A percentile compares a stretch with the other conserved stretches of the same genome.
These are phyloP conservation scores for Geranium incanum DNA, from an alignment of 441 rosid species.

Conservation along the genomic window DNA sequence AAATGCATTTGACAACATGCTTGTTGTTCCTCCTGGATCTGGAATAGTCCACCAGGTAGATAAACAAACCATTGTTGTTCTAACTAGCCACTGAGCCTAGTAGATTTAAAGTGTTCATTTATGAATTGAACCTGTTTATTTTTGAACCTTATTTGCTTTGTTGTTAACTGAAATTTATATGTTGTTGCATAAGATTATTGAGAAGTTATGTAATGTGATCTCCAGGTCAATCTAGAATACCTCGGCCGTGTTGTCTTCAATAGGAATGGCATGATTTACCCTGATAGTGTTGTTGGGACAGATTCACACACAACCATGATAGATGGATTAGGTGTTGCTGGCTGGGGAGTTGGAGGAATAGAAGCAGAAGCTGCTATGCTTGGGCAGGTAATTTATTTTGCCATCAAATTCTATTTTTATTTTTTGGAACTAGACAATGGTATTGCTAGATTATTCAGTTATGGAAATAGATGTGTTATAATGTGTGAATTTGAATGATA, in stretches of 20 bases:
- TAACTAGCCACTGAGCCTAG: not conserved
- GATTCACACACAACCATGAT: conserved; percentile 78
- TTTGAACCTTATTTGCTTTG: not conserved
- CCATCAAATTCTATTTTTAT: not conserved
- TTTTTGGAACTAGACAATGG: not conserved
- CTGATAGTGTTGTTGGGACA: conserved; percentile 71
- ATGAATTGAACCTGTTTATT: not conserved
- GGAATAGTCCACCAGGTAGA: conserved; percentile 69
- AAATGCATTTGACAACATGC: conserved; percentile 60
- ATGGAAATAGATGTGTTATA: not conserved
- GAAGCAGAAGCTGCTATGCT: conserved; percentile 80
- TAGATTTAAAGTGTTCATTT: not conserved
- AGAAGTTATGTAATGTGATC: conserved; percentile 15
- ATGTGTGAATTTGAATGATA: not conserved
- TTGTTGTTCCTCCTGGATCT: conserved; percentile 68
- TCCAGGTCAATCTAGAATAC: conserved; percentile 56
- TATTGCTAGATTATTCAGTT: not conserved
- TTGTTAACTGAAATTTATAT: not conserved
- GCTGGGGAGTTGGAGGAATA: conserved; percentile 75
- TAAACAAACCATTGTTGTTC: not conserved
- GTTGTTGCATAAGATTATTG: conserved; percentile 4
- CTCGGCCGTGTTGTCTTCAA: conserved; percentile 62
- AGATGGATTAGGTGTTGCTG: conserved; percentile 67
- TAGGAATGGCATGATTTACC: conserved; percentile 48
- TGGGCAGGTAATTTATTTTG: conserved; percentile 45